Conservation (phyloP, 2,329 filamentous ascomycete genomes). For the Botrytis squamosa region DNA sequence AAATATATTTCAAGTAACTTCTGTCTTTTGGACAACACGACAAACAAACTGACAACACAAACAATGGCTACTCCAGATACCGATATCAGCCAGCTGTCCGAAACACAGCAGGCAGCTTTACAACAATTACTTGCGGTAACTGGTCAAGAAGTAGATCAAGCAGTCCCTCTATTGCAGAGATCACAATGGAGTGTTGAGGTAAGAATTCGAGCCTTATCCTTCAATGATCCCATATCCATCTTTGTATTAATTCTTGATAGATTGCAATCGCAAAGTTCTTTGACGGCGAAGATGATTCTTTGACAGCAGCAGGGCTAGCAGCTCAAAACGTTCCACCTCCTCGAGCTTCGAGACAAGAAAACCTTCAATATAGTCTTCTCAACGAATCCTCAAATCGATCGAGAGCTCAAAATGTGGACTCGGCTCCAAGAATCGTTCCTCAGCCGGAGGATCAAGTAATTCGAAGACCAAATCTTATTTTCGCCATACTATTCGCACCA, state of each 20-base stretch:
- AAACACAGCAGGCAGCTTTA: constrained; percentile 77
- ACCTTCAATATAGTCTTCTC: constrained; percentile 61
- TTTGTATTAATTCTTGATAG: constrained; percentile 45
- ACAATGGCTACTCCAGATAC: constrained; percentile 49
- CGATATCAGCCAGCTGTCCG: constrained; percentile 68
- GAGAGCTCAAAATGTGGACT: constrained; percentile 48
- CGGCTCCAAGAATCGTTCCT: constrained; percentile 83
- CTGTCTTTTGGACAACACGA: constrained; percentile 10
- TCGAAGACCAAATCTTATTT: constrained; percentile 64
- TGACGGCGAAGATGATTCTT: constrained; percentile 86
- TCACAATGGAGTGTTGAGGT: constrained; percentile 98
- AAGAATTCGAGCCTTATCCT: constrained; percentile 28
- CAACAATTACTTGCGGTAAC: constrained; percentile 89
- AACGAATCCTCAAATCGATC: constrained; percentile 36
- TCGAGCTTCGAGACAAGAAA: constrained; percentile 66
- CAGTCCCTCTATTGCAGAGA: constrained; percentile 74
- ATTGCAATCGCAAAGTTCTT: constrained; percentile 98
- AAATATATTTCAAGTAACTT: neutral
- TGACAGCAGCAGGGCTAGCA: constrained; percentile 71
- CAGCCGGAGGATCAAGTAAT: constrained; percentile 64
- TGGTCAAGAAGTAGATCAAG: constrained; percentile 73
- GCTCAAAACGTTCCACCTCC: constrained; percentile 61
- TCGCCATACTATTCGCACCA: constrained; percentile 77
- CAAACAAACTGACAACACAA: neutral
- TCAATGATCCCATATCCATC: neutral